These are phyloP conservation scores for Backusella circina DNA, from an alignment of 192 early-diverging fungal species.

Conservation along the genomic window DNA sequence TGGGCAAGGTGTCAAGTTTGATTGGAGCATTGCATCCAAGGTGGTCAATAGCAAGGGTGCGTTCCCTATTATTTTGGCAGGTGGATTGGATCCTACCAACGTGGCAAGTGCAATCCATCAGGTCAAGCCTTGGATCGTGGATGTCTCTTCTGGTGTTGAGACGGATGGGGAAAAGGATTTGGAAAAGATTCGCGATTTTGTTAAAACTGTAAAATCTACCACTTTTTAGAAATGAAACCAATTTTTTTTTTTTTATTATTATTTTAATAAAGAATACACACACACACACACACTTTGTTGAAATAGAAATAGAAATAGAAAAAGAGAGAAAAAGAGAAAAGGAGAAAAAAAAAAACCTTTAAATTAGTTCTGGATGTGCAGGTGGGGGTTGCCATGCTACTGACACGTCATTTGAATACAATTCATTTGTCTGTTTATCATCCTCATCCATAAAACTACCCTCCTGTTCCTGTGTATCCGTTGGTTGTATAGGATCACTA, in stretches of 20 bases:
- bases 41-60: conserved; percentile 31
- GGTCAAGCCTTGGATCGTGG: conserved; percentile 79
- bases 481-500: not conserved
- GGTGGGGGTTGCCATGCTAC: not conserved
- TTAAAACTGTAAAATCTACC: conserved; percentile 52
- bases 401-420: conserved; percentile 3
- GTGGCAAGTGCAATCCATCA: conserved; percentile 65
- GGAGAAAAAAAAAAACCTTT: conserved; percentile 6
- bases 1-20: conserved; percentile 77
- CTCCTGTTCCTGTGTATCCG: not conserved
- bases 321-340: not conserved
- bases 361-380: conserved; percentile 4
- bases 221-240: not conserved
- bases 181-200: conserved; percentile 70
- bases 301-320: not conserved
- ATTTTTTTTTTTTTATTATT: no score
- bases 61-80: conserved; percentile 82
- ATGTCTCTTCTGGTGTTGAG: conserved; percentile 93
- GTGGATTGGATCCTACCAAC: conserved; percentile 83
- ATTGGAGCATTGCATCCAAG: conserved; percentile 75
- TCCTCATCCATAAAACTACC: not conserved
- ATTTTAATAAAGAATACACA: not conserved
- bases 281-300: not conserved
- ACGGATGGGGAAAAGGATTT: conserved; percentile 75
- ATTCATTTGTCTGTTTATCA: not conserved